These are phyloP conservation scores for Mycocentrospora acerina DNA, from an alignment of 2,329 filamentous ascomycete species.

Conservation along the genomic window DNA sequence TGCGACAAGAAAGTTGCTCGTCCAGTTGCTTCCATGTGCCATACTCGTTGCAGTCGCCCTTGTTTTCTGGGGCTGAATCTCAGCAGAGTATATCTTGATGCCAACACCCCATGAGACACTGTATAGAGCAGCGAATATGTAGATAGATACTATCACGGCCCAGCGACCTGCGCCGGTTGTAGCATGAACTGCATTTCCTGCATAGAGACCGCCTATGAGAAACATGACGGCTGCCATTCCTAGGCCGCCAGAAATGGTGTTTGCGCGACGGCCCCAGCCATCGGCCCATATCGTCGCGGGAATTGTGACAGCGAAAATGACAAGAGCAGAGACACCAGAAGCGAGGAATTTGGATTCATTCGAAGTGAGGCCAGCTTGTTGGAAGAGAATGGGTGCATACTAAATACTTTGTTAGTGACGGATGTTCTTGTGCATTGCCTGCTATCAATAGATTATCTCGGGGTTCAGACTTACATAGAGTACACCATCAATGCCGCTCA, in stretches of 20 bases:
- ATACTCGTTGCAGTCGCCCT: constrained; percentile 50
- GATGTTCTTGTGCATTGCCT: too few relatives aligned
- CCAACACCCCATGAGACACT: constrained; percentile 56
- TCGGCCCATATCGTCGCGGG: constrained; percentile 58
- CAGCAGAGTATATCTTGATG: constrained; percentile 58
- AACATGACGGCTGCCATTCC: constrained; percentile 53
- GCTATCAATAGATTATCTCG: neutral
- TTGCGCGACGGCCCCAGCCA: constrained; percentile 57
- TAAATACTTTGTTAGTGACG: too few relatives aligned
- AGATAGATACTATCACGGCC: constrained; percentile 55
- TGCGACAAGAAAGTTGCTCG: constrained; percentile 36
- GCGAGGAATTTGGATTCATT: constrained; percentile 58
- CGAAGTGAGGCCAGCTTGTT: constrained; percentile 57
- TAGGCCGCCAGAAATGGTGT: constrained; percentile 56
- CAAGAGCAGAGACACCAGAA: constrained; percentile 59
- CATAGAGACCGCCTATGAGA: constrained; percentile 56
- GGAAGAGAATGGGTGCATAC: constrained; percentile 63
- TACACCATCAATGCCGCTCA: constrained; percentile 64
- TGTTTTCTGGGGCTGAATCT: constrained; percentile 60
- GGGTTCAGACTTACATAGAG: constrained; percentile 52
- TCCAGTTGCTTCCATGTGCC: constrained; percentile 46
- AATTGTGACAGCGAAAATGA: constrained; percentile 60
- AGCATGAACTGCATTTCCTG: constrained; percentile 45
- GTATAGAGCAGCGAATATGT: constrained; percentile 52
- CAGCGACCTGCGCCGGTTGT: constrained; percentile 47